A percentile compares a stretch with the other conserved stretches of the same genome.
phyloP scores from a whole-genome alignment of 805 yeast genomes.

The Nakazawaea peltata region DNA sequence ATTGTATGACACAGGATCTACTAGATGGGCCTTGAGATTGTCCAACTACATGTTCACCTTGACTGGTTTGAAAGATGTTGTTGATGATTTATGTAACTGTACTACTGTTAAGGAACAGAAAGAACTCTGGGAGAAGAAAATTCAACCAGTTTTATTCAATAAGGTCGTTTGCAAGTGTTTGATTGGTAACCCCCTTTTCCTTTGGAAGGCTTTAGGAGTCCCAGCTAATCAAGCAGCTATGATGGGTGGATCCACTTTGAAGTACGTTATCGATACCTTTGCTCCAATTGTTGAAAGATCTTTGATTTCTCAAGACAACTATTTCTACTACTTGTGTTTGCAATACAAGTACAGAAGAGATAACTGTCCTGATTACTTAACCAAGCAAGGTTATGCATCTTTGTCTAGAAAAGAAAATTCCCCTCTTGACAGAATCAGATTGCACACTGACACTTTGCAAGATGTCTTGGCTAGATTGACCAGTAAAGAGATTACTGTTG shows the following conservation, averaged over 20 bases:
- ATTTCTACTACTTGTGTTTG: slow-evolving; percentile 67
- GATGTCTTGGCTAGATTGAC: slow-evolving; percentile 66
- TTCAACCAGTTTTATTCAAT: slow-evolving; percentile 66
- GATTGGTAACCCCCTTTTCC: slow-evolving; percentile 75
- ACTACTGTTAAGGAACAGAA: slow-evolving; percentile 55
- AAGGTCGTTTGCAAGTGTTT: slow-evolving; percentile 59
- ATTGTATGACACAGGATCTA: slow-evolving; percentile 73
- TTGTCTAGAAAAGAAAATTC: slow-evolving; percentile 32
- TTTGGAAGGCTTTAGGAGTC: slow-evolving; percentile 89
- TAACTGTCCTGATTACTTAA: slow-evolving; percentile 74
- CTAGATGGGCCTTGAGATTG: slow-evolving; percentile 77
- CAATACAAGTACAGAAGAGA: slow-evolving; percentile 48
- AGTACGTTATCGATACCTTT: slow-evolving; percentile 68
- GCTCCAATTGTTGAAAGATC: slow-evolving; percentile 66
- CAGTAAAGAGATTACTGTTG: slow-evolving; percentile 58
- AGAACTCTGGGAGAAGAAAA: slow-evolving; percentile 50
- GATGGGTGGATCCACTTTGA: slow-evolving; percentile 66
- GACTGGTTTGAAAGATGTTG: slow-evolving; percentile 43
- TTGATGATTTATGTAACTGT: slow-evolving; percentile 49
- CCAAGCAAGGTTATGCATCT: slow-evolving; percentile 45
- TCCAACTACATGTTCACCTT: slow-evolving; percentile 52
- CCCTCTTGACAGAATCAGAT: slow-evolving; percentile 62
- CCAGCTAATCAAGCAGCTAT: slow-evolving; percentile 77
- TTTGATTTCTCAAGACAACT: slow-evolving; percentile 61
- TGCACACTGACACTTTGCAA: slow-evolving; percentile 73